A percentile compares a stretch with the other conserved stretches of the same genome.
phyloP scores from a whole-genome alignment of 495 filamentous ascomycete genomes.

The Podospora conica region DNA sequence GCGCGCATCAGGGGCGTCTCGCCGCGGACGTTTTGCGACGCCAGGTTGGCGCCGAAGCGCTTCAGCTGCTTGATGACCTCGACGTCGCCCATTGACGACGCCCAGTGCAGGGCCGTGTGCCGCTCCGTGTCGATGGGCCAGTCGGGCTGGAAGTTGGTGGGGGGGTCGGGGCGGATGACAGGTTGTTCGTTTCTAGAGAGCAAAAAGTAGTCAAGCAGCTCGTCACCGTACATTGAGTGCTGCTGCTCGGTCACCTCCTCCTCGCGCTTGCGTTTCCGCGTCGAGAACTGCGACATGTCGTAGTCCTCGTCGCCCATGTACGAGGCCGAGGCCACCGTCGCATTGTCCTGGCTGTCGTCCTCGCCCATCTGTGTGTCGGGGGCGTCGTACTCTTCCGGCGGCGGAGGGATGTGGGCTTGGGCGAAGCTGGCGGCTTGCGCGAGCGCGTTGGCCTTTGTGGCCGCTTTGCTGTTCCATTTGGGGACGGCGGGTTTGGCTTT shows the following conservation, averaged over 20 bases:
- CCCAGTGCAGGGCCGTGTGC: conserved; percentile 93
- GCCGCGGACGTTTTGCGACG: conserved; percentile 64
- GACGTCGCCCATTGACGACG: conserved; percentile 94
- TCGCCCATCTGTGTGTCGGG: conserved; percentile 59
- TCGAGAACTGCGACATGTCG: conserved; percentile 58
- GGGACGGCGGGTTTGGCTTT: conserved; percentile 51
- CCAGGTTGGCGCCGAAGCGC: conserved; percentile 62
- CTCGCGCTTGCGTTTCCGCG: conserved; percentile 72
- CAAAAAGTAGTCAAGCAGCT: conserved; percentile 92
- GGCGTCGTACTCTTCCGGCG: conserved; percentile 41
- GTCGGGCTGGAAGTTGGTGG: conserved; percentile 76
- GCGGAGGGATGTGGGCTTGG: conserved; percentile 16
- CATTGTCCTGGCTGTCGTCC: conserved; percentile 75
- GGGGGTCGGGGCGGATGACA: conserved; percentile 67
- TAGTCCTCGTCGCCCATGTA: conserved; percentile 77
- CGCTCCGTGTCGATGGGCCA: conserved; percentile 81
- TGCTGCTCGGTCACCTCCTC: conserved; percentile 70
- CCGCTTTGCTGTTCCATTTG: conserved; percentile 45
- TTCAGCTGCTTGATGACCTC: conserved; percentile 82
- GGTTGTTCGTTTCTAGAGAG: conserved; percentile 62
- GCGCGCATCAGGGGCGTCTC: conserved; percentile 94
- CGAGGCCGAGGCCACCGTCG: conserved; percentile 71
- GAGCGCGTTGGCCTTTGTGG: conserved; percentile 8
- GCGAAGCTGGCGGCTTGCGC: conserved; percentile 16
- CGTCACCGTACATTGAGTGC: conserved; percentile 84